Base-by-base conservation (phyloP, 305 asterid genomes). In the Fraxinus platypoda region DNA sequence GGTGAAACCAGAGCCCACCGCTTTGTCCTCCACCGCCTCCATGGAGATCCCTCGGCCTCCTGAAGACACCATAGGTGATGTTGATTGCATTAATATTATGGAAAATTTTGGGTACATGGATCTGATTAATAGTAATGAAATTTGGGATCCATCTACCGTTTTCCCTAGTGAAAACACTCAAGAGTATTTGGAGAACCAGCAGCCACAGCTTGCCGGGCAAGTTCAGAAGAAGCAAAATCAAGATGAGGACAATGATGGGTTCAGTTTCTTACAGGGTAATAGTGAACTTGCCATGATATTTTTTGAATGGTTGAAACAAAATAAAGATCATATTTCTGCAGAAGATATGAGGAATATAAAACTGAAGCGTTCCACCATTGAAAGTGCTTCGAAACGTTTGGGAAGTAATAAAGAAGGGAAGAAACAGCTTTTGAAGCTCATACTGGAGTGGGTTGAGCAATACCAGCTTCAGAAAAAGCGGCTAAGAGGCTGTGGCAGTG, bases 261-360 rank as follows among this genome's bases (percentile, higher is more conserved):
- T 89, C 0, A 84, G 85, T 77, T 90, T 92, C 64, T 84, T 95
- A 0, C 87, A 89, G 4, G 95, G 93, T 6, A 90, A 91, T 38
- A 71, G 88, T 59, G 99, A 97, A 83, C 92, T 97, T 1, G 92
- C 94, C 0, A 81, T 41, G 57, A 93, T 97, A 30, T 97, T 97
- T 75, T 83, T 97, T 49, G 98, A 94, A 25, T 97, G 99, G 99
- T 79, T 97, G 75, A 97, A 93, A 89, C 94, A 92, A 30, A 94
- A 94, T 84, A 92, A 81, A 82, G 97, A 94, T n/a, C 71, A 83
- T 87, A 91, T 97, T 3, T 92, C 97, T 0, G 99, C 98, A 0
- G 94, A 93, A 35, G 98, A 97, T 57, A 88, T 97, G 95, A 87
- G 97, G 82, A 92, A 78, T 76, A 97, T 97, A 7, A 97, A 92